Conservation (phyloP, 768 basidiomycete species). For the Phaeolepiota aurea region DNA sequence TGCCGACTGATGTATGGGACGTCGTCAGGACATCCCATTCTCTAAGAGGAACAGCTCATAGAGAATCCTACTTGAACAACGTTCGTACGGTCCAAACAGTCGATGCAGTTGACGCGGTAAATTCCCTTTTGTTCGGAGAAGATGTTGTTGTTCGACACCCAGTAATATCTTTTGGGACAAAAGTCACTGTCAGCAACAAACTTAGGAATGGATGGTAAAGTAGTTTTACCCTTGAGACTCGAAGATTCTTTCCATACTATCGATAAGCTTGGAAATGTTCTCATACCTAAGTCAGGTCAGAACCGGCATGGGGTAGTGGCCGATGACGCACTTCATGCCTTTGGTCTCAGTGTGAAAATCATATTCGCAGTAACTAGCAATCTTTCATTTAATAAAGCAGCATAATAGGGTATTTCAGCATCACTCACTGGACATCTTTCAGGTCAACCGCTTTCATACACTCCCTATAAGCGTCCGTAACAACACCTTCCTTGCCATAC, state of each 20-base stretch:
- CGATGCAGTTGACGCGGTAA: constrained; percentile 91
- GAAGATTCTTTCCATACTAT: constrained; percentile 64
- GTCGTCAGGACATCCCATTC: constrained; percentile 2
- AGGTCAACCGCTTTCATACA: constrained; percentile 48
- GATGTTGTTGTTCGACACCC: constrained; percentile 63
- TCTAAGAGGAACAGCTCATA: too few relatives aligned
- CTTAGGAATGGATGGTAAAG: constrained; percentile 2
- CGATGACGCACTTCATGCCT: constrained; percentile 75
- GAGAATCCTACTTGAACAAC: constrained; percentile 69
- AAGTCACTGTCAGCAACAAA: not conserved
- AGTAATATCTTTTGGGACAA: constrained; percentile 52
- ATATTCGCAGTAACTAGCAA: constrained; percentile 67
- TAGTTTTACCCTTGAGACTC: constrained; percentile 65
- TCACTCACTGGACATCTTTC: constrained; percentile 48
- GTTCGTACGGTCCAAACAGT: constrained; percentile 92
- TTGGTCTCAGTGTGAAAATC: constrained; percentile 92
- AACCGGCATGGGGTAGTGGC: constrained; percentile 1
- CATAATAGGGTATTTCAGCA: not conserved
- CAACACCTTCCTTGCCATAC: constrained; percentile 75
- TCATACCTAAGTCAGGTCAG: constrained; percentile 54
- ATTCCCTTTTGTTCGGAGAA: constrained; percentile 80
- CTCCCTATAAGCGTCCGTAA: constrained; percentile 74
- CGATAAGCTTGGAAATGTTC: constrained; percentile 75
- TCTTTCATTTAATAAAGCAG: constrained; percentile 3
- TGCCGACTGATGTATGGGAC: constrained; percentile 66